These are phyloP conservation scores for Lasiodiplodia sp. DNA, from an alignment of 2,329 filamentous ascomycete species.

Conservation along the genomic window DNA sequence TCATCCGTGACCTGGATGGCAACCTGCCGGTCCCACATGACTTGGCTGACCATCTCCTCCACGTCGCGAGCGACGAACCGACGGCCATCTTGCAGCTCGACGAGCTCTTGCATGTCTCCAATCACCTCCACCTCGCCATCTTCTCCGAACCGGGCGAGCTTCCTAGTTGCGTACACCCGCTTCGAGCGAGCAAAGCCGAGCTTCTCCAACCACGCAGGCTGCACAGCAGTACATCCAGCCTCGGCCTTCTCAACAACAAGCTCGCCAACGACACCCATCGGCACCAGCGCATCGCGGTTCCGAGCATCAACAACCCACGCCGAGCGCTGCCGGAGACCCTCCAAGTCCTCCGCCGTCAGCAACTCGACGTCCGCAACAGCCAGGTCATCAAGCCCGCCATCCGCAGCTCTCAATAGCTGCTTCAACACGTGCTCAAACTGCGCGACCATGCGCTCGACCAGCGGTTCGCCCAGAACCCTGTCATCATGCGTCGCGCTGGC, in stretches of 20 bases:
- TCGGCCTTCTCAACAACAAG: constrained; percentile 51
- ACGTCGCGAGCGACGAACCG: constrained; percentile 41
- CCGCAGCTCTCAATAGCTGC: constrained; percentile 47
- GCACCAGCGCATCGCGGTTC: constrained; percentile 46
- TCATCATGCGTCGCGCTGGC: constrained; percentile 66
- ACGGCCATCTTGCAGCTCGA: constrained; percentile 16
- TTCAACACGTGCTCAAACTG: constrained; percentile 61
- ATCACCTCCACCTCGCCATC: constrained; percentile 44
- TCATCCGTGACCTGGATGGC: background rate
- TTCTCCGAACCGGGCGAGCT: constrained; percentile 45
- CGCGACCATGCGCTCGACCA: constrained; percentile 61
- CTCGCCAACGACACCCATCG: constrained; percentile 50
- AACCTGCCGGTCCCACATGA: background rate
- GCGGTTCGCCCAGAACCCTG: constrained; percentile 59
- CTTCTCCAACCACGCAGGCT: constrained; percentile 46
- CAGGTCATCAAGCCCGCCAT: too few species aligned
- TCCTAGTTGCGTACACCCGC: constrained; percentile 46
- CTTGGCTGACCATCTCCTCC: constrained; percentile 35
- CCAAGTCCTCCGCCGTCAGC: constrained; percentile 46
- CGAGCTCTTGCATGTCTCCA: constrained; percentile 33
- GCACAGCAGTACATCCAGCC: constrained; percentile 39
- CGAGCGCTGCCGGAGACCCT: constrained; percentile 48
- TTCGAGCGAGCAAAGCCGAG: background rate
- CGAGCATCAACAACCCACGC: constrained; percentile 42
- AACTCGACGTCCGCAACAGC: constrained; percentile 46